Percentiles rank a stretch among this genome's conserved stretches.
phyloP scores from a whole-genome alignment of 345 rosid species.

The Orychophragmus violaceus region DNA sequence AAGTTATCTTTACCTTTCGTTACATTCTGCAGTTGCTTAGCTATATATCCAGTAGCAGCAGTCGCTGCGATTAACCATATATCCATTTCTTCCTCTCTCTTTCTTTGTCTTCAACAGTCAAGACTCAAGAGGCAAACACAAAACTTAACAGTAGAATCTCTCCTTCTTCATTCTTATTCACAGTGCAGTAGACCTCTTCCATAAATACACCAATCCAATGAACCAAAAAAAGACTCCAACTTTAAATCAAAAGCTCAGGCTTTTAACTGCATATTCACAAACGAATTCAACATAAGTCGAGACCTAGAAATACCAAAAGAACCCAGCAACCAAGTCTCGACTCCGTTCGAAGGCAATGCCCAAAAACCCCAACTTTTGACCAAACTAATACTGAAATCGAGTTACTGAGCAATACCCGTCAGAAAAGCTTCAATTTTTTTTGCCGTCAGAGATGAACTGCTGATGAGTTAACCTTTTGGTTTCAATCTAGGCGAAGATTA shows the following conservation, averaged over 20 bases:
- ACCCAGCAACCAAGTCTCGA: background rate
- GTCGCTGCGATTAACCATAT: conserved; percentile 67
- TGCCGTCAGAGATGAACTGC: conserved; percentile 5
- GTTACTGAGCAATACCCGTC: background rate
- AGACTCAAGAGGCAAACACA: too few relatives aligned
- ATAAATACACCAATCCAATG: conserved; percentile 11
- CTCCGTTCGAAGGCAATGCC: background rate
- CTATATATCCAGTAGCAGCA: conserved; percentile 72
- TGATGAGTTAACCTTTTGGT: too few relatives aligned
- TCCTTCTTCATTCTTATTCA: background rate
- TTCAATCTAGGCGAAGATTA: background rate
- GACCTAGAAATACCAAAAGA: background rate
- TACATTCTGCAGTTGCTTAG: conserved; percentile 49
- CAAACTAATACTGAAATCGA: too few relatives aligned
- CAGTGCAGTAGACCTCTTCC: background rate
- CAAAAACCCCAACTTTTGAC: background rate
- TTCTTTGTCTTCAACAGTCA: too few relatives aligned
- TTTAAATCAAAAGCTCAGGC: conserved; percentile 3
- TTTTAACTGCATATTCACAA: too few relatives aligned
- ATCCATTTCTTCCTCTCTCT: conserved; percentile 47
- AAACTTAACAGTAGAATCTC: too few relatives aligned
- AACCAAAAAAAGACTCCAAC: background rate
- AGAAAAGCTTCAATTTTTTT: background rate
- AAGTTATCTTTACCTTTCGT: conserved; percentile 31
- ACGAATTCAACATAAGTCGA: background rate